A percentile compares a stretch with the other conserved stretches of the same genome.
Conservation (phyloP, 352 stramenopile genomes). For the Albugo laibachii region DNA sequence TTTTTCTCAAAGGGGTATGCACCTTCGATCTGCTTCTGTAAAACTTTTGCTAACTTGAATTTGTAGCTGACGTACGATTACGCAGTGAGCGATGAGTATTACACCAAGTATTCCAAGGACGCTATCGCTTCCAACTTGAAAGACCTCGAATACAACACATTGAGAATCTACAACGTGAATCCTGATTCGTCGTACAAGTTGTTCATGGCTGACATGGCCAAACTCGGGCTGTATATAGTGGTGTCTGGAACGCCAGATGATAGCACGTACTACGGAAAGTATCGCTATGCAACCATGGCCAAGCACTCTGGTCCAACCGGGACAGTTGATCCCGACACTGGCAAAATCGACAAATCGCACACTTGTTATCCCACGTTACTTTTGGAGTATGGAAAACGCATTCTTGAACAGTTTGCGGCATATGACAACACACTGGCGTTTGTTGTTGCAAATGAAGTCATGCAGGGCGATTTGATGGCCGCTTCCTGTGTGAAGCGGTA, state of each 20-base stretch:
- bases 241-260: conserved; percentile 3
- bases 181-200: conserved; percentile 9
- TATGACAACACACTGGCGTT: conserved; percentile 12
- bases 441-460: conserved; percentile 10
- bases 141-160: conserved; percentile 9
- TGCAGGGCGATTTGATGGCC: conserved; percentile 9
- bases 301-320: conserved; percentile 3
- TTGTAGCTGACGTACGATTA: conserved; percentile 10
- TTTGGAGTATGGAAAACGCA: conserved; percentile 6
- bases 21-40: no score
- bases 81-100: conserved; percentile 10
- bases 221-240: conserved; percentile 7
- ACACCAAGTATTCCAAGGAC: conserved; percentile 9
- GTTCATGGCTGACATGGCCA: conserved; percentile 10
- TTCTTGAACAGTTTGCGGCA: conserved; percentile 9
- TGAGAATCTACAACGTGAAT: conserved; percentile 11
- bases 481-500: conserved; percentile 10
- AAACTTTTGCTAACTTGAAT: neutral
- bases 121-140: conserved; percentile 5
- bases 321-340: neutral
- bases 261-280: conserved; percentile 7
- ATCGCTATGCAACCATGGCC: conserved; percentile 7
- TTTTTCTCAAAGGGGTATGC: conserved; percentile 74
- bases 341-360: neutral
- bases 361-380: conserved; percentile 10